Percentiles rank a stretch among this genome's conserved stretches.
Conservation (phyloP, 257 asterid genomes). For the Solanum sparsipilum region DNA sequence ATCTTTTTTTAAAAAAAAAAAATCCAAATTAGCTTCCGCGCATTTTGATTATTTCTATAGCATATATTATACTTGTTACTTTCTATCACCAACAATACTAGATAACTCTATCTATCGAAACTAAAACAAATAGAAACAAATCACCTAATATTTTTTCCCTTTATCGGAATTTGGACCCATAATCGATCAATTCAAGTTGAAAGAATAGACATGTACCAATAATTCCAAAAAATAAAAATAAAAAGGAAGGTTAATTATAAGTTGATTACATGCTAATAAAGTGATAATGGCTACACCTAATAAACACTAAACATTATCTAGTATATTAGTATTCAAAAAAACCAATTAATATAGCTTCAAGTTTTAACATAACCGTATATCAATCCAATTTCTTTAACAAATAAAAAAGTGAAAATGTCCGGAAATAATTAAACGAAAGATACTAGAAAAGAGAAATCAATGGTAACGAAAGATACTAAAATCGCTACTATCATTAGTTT, state of each 20-base stretch:
- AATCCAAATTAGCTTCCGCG: no score
- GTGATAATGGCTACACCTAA: not conserved
- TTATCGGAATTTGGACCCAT: no score
- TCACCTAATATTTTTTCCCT: no score
- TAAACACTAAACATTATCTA: not conserved
- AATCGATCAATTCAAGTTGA: not conserved
- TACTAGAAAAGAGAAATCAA: not conserved
- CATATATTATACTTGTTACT: no score
- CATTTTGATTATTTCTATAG: fast-evolving
- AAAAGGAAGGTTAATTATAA: not conserved
- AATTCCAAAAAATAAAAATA: no score
- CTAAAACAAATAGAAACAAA: no score
- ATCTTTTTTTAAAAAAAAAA: no score
- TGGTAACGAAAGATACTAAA: not conserved
- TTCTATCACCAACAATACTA: no score
- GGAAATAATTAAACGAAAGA: not conserved
- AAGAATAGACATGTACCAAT: not conserved
- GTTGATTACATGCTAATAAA: not conserved
- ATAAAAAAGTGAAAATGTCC: not conserved
- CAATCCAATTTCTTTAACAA: not conserved
- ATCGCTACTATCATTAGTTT: not conserved
- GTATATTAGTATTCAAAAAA: not conserved
- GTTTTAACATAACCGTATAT: not conserved
- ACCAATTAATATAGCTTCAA: not conserved
- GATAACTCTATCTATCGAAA: no score